phyloP scores from a whole-genome alignment of 129 eudicot species.

The Sambucus nigra region DNA sequence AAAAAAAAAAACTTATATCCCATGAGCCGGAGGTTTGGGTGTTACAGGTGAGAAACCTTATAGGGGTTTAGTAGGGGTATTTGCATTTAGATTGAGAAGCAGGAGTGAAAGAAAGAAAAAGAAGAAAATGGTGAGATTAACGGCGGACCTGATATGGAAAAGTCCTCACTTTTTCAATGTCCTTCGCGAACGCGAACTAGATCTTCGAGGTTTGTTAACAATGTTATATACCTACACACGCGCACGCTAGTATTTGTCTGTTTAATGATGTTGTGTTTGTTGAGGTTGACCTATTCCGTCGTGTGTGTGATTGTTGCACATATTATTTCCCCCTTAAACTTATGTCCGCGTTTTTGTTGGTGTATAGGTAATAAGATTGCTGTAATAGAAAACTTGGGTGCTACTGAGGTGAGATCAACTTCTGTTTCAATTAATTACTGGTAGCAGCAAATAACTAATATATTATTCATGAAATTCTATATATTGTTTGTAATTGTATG shows the following conservation, averaged over 20 bases:
- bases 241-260: too few species aligned
- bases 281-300: background rate
- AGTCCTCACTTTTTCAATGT: slow-evolving; percentile 98
- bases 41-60: too few species aligned
- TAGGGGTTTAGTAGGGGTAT: too few species aligned
- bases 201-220: slow-evolving; percentile 70
- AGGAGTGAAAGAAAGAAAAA: slow-evolving; percentile 1
- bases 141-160: slow-evolving; percentile 91
- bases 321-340: background rate
- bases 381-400: slow-evolving; percentile 88
- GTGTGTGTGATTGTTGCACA: too few species aligned
- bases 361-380: slow-evolving; percentile 76
- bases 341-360: slow-evolving; percentile 5
- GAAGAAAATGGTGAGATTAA: slow-evolving; percentile 67
- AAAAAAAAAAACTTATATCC: too few species aligned
- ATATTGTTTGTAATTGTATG: slow-evolving; percentile 3
- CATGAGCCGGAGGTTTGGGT: too few species aligned
- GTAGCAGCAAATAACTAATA: background rate
- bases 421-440: background rate
- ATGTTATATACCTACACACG: background rate
- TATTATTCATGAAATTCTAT: background rate
- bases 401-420: slow-evolving; percentile 63
- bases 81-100: too few species aligned
- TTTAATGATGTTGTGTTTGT: too few species aligned
- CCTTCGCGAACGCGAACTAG: slow-evolving; percentile 87